Percentiles rank a stretch among this genome's conserved stretches.
phyloP scores from a whole-genome alignment of 225 moss, liverwort and hornwort genomes.

The Pleurozium schreberi region DNA sequence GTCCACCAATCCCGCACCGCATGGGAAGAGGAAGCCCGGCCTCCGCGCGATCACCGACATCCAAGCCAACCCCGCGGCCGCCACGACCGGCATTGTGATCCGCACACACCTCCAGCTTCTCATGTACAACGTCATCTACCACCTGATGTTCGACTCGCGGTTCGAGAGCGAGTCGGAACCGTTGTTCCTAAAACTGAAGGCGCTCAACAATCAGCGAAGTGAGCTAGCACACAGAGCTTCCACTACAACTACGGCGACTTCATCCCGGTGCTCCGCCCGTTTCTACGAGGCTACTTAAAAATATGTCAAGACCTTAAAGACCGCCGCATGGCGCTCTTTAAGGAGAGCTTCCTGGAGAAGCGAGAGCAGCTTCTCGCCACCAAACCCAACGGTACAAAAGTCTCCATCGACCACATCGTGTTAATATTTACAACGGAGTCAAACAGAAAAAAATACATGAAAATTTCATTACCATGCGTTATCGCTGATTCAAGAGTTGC shows the following conservation, averaged over 20 bases:
- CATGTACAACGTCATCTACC: conserved; percentile 52
- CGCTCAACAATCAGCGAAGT: conserved; percentile 17
- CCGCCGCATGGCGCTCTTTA: conserved; percentile 19
- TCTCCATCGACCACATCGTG: conserved; percentile 19
- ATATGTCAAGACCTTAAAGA: conserved; percentile 18
- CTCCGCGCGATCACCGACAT: conserved; percentile 10
- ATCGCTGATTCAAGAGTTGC: background rate
- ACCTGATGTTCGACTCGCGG: conserved; percentile 27
- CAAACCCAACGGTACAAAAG: background rate
- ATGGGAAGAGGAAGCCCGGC: conserved; percentile 38
- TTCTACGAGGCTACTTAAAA: conserved; percentile 14
- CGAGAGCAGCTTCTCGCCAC: conserved; percentile 5
- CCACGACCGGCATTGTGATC: conserved; percentile 28
- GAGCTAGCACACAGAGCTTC: conserved; percentile 13
- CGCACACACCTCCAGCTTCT: conserved; percentile 32
- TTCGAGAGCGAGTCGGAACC: conserved; percentile 26
- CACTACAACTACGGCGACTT: conserved; percentile 33
- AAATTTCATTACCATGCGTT: background rate
- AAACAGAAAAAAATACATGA: background rate
- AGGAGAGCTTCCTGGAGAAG: conserved; percentile 22
- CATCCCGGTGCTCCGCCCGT: conserved; percentile 15
- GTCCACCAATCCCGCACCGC: conserved; percentile 9
- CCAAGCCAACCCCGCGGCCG: conserved; percentile 4
- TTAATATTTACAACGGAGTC: background rate
- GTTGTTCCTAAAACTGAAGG: conserved; percentile 17